Evolutionary conservation across 2,329 filamentous ascomycete genomes (phyloP), one percentile per base, ranked within the genome.

Genomic region (Aspergillus sp.): DNA sequence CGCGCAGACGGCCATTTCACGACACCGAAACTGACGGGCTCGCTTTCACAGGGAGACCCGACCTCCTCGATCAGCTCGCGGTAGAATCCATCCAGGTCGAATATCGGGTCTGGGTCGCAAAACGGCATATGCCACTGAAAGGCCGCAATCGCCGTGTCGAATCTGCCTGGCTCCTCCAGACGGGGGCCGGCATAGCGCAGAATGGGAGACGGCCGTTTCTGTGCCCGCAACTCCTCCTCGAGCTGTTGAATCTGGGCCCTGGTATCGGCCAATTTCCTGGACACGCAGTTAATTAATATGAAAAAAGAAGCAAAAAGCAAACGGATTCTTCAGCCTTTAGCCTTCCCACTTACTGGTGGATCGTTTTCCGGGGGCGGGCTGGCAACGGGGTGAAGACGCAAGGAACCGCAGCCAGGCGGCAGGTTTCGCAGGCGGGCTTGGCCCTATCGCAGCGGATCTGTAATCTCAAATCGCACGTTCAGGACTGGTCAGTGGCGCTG

Each of bases 381-480:
- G 55, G 34, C 17, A 30, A 48, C 9, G 47, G 57, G 6, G 63
- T 65, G 22, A 69, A 69, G 6, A 56, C 57, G 55, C 67, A 69
- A 9, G 59, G 49, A 0, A 66, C 42, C 0, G 59, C 59, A 8
- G 64, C 66, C 30, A 66, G 47, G 44, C 56, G 57, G 41, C 67
- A 69, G 17, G 59, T 68, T 26, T 69, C 67, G 24, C 67, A 69
- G 15, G 66, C 64, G 11, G 67, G 67, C 20, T 64, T 61, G 6
- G 51, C 62, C 43, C 61, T 57, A 52, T 69, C 65, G 41, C 67
- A 69, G 42, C 66, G 66, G 22, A 69, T 68, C 67, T 69, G 38
- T 30, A 13, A 4, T 5, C n/a, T 2, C 15, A 15, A 30, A 15
- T 30, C 26, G 26, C 26, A 30, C 9, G 26, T 11, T 30, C 26